A percentile compares a stretch with the other conserved stretches of the same genome.
Conservation (phyloP, 805 yeast genomes). For the Kluyveromyces wickerhamii region DNA sequence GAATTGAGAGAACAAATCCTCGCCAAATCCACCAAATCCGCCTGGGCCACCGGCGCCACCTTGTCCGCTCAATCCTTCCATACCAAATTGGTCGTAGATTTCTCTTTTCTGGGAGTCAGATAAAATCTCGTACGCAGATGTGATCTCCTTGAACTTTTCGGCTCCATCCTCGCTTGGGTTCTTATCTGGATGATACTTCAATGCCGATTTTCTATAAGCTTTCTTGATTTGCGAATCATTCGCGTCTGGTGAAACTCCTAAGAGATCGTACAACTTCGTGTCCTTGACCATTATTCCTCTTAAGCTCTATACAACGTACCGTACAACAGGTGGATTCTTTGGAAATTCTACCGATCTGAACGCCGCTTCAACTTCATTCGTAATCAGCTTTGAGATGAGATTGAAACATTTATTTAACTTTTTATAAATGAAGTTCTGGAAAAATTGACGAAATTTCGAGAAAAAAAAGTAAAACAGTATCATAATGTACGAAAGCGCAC, state of each 20-base stretch:
- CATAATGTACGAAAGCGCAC: too few species aligned
- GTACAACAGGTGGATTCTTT: too few species aligned
- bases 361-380: neutral
- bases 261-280: constrained; percentile 63
- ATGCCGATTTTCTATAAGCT: constrained; percentile 75
- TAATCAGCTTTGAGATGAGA: neutral
- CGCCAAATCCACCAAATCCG: constrained; percentile 37
- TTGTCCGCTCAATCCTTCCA: constrained; percentile 80
- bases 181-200: constrained; percentile 79
- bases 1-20: constrained; percentile 53
- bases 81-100: constrained; percentile 82
- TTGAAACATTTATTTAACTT: neutral
- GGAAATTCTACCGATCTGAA: too few species aligned
- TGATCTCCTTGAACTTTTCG: constrained; percentile 87
- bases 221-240: constrained; percentile 66
- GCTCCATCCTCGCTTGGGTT: constrained; percentile 72
- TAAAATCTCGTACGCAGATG: constrained; percentile 82
- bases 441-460: constrained; percentile 5
- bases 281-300: constrained; percentile 60
- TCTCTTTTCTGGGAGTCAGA: constrained; percentile 85
- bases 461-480: too few species aligned
- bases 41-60: constrained; percentile 64
- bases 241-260: constrained; percentile 67
- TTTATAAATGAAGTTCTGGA: neutral
- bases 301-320: neutral